Percentiles rank a stretch among this genome's conserved stretches.
Evolutionary conservation across 2,329 filamentous ascomycete species (phyloP).

Genomic region (Cyphellophora attinorum): DNA sequence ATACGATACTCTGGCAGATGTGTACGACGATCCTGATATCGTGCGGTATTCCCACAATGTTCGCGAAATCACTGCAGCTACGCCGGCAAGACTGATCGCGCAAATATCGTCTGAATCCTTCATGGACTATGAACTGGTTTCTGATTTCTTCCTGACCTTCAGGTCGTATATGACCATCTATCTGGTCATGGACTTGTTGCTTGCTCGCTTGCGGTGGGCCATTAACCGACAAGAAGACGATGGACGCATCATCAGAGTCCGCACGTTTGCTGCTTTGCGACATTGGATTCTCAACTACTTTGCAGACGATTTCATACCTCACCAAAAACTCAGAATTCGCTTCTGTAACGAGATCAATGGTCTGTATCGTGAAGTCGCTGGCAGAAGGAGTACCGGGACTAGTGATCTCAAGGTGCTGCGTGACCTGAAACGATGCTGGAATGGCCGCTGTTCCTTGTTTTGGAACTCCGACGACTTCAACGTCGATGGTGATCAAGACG

Average conservation of each 20-base stretch:
- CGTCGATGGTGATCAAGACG: constrained; percentile 50
- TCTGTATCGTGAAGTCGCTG: constrained; percentile 43
- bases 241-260: constrained; percentile 87
- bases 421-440: constrained; percentile 96
- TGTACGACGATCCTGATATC: constrained; percentile 71
- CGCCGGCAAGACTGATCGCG: constrained; percentile 79
- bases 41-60: constrained; percentile 68
- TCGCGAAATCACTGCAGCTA: constrained; percentile 76
- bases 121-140: constrained; percentile 91
- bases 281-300: constrained; percentile 99
- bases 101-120: constrained; percentile 95
- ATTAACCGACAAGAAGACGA: constrained; percentile 69
- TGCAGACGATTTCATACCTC: constrained; percentile 78
- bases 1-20: constrained; percentile 71
- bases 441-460: constrained; percentile 76
- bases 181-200: constrained; percentile 71
- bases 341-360: constrained; percentile 76
- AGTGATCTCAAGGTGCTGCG: constrained; percentile 77
- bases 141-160: constrained; percentile 95
- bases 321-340: constrained; percentile 60
- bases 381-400: constrained; percentile 42
- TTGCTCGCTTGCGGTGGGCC: constrained; percentile 81
- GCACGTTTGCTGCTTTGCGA: constrained; percentile 86
- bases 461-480: constrained; percentile 71
- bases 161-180: constrained; percentile 71